Evolutionary conservation across 1,284 basidiomycete genomes (phyloP).

Genomic region (Chondrostereum purpureum): DNA sequence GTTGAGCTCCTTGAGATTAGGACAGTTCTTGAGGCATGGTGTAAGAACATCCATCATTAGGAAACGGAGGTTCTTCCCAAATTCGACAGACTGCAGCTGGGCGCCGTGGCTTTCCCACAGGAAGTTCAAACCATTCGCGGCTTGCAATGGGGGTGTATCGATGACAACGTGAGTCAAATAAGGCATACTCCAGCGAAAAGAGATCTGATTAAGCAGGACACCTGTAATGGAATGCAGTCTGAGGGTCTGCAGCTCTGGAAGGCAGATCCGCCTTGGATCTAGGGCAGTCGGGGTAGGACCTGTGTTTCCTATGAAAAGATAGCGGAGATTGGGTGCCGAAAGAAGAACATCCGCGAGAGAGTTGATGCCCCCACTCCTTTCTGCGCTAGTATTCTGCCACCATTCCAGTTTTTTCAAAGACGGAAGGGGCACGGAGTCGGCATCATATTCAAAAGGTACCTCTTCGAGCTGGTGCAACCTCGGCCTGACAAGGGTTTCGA

Average conservation of each 20-base stretch:
- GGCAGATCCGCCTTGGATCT: constrained; percentile 24
- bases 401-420: constrained; percentile 61
- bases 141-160: constrained; percentile 30
- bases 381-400: constrained; percentile 54
- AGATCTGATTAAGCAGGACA: constrained; percentile 41
- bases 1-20: constrained; percentile 44
- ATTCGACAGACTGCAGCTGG: constrained; percentile 48
- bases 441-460: constrained; percentile 48
- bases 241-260: constrained; percentile 44
- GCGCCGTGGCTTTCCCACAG: constrained; percentile 44
- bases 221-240: constrained; percentile 44
- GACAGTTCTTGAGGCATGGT: constrained; percentile 39
- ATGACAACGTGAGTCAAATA: constrained; percentile 41
- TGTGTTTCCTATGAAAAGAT: constrained; percentile 51
- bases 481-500: constrained; percentile 54
- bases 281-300: constrained; percentile 18
- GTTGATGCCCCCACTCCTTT: constrained; percentile 61
- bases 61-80: constrained; percentile 50
- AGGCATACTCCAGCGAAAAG: constrained; percentile 46
- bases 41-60: constrained; percentile 39
- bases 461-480: constrained; percentile 18
- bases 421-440: constrained; percentile 35
- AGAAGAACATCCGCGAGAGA: constrained; percentile 46
- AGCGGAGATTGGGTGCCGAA: constrained; percentile 47
- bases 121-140: constrained; percentile 18